These are phyloP conservation scores for Diaporthe sp. DNA, from an alignment of 2,329 filamentous ascomycete genomes.

Conservation along the genomic window DNA sequence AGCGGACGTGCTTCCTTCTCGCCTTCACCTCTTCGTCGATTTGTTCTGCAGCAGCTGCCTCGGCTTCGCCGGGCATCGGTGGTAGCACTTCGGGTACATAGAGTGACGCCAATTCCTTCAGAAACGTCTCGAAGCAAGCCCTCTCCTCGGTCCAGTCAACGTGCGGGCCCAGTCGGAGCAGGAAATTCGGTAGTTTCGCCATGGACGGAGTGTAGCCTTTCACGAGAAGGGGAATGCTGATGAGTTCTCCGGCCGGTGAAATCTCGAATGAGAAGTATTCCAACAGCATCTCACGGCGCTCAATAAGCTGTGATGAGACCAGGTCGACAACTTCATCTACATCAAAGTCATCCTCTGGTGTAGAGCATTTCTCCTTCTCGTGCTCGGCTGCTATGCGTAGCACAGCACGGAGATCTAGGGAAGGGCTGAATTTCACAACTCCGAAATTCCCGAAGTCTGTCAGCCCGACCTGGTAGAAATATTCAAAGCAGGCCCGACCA, in stretches of 20 bases:
- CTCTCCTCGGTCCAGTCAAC: constrained; percentile 91
- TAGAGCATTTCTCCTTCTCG: constrained; percentile 65
- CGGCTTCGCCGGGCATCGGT: constrained; percentile 51
- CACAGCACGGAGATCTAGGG: constrained; percentile 78
- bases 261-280: constrained; percentile 95
- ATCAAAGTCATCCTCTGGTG: constrained; percentile 69
- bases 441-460: constrained; percentile 98
- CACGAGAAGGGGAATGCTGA: constrained; percentile 84
- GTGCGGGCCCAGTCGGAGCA: constrained; percentile 88
- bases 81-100: constrained; percentile 92
- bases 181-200: constrained; percentile 88
- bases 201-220: constrained; percentile 91
- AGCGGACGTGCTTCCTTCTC: constrained; percentile 77
- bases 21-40: constrained; percentile 65
- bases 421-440: constrained; percentile 81
- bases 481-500: constrained; percentile 85
- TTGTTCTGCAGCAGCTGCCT: constrained; percentile 48
- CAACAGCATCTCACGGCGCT: constrained; percentile 84
- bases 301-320: constrained; percentile 77
- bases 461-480: constrained; percentile 94
- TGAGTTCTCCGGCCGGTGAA: constrained; percentile 80
- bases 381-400: constrained; percentile 79
- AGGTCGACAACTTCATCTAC: constrained; percentile 74
- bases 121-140: constrained; percentile 84
- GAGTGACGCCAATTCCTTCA: constrained; percentile 89